Evolutionary conservation across 129 eudicot genomes (phyloP).

Genomic region (Ambrosia trifida): DNA sequence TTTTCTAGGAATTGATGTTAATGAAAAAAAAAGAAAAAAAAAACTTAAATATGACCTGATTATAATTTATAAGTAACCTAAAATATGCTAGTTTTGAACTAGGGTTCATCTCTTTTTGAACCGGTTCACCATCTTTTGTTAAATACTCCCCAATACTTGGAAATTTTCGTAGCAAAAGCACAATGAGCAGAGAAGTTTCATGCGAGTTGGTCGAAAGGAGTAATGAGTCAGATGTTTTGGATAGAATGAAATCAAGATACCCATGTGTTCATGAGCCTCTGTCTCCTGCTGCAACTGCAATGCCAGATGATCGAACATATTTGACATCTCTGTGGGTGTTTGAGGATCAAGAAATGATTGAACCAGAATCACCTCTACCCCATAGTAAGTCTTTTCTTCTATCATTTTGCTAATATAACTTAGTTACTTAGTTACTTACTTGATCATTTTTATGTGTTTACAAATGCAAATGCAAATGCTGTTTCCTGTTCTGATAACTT

Average conservation of each 20-base stretch:
- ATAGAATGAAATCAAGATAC: neutral
- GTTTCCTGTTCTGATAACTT: neutral
- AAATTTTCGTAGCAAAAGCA: neutral
- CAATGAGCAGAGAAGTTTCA: neutral
- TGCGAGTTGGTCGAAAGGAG: neutral
- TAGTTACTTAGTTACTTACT: no score
- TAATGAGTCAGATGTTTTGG: neutral
- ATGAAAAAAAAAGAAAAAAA: no score
- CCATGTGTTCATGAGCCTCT: neutral
- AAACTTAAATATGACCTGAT: no score
- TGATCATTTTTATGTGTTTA: no score
- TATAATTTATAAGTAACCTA: no score
- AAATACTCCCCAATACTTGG: no score
- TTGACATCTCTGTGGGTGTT: slow-evolving; percentile 3
- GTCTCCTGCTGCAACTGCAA: neutral
- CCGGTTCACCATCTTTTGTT: neutral
- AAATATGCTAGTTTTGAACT: no score
- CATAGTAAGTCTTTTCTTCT: neutral
- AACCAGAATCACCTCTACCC: neutral
- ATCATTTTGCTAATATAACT: neutral
- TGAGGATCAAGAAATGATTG: neutral
- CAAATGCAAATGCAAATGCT: no score
- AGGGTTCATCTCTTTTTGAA: neutral
- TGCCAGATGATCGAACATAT: neutral
- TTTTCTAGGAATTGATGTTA: no score